Evolutionary conservation across 208 protist genomes (phyloP), one percentile per base, ranked within the genome.

Genomic region (Strigomonas galati): DNA sequence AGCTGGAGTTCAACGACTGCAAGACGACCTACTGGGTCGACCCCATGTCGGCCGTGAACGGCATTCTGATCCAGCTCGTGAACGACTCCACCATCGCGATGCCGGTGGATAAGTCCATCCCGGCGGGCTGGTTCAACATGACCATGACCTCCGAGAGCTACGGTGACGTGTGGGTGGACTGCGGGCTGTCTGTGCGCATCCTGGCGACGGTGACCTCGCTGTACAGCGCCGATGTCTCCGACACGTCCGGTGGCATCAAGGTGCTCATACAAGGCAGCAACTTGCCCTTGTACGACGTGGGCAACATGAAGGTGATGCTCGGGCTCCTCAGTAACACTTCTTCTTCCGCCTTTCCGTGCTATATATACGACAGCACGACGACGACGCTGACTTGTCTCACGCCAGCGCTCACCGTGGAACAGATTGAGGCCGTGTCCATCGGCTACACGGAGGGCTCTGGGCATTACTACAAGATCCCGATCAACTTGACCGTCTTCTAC

Each of bases 111-210:
- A 62, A 62, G 5, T 66, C 71, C 24, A 67, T 72, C 0, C 78
- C 78, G 6, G 70, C 69, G 24, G 78, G 78, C 51, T 76, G 70
- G 70, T 79, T 72, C 62, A 72, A 69, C 67, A 7, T 79, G 7
- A 74, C 60, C 19, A 61, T 83, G 55, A 43, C 57, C 5, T 72
- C 73, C 2, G 67, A 67, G n/a, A 67, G 75, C 53, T 30, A 48
- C 7, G 78, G 78, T 0, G 63, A 63, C 12, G 62, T 76, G 26
- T 68, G 61, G 35, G 65, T 76, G 26, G 57, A 53, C 60, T 76
- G 72, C 46, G 72, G 69, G 1, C 62, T 83, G 4, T 72, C 78
- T 9, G 35, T 83, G 21, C 72, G 66, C 31, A 61, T 83, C 0
- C 15, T 7, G 6, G 48, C 66, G 5, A 51, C 59, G 17, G 71